Percentiles rank a stretch among this genome's conserved stretches.
These are phyloP conservation scores for Phytophthora ramorum DNA, from an alignment of 352 stramenopile species.

Conservation along the genomic window DNA sequence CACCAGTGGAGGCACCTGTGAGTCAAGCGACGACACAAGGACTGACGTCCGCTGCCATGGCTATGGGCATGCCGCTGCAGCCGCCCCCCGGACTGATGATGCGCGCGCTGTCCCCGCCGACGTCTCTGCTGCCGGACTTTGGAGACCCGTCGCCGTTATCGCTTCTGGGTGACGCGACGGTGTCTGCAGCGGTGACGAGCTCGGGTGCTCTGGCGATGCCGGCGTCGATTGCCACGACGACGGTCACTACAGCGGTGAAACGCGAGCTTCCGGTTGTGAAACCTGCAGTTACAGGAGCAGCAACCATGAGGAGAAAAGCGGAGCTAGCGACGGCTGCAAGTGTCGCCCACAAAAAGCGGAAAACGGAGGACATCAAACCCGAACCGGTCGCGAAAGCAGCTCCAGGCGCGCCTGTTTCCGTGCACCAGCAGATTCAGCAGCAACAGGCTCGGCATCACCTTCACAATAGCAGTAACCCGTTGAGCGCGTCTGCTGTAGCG, in stretches of 20 bases:
- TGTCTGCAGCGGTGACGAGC: conserved; percentile 8
- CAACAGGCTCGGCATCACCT: conserved; percentile 35
- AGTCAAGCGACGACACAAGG: conserved; percentile 26
- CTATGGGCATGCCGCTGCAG: conserved; percentile 60
- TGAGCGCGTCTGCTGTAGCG: conserved; percentile 27
- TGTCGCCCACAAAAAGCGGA: conserved; percentile 49
- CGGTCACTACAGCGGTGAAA: conserved; percentile 38
- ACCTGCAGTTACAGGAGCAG: conserved; percentile 19
- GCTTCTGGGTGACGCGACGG: conserved; percentile 34
- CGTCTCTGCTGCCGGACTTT: conserved; percentile 71
- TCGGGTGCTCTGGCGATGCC: conserved; percentile 20
- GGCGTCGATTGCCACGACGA: conserved; percentile 13
- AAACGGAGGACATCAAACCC: conserved; percentile 56
- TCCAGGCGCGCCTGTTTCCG: conserved; percentile 20
- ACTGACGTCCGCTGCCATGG: conserved; percentile 27
- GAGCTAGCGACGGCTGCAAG: conserved; percentile 26
- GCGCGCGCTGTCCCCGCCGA: conserved; percentile 75
- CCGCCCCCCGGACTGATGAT: conserved; percentile 73
- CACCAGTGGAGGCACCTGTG: conserved; percentile 44
- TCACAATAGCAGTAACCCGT: conserved; percentile 35
- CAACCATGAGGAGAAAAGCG: conserved; percentile 31
- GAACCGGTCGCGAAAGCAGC: conserved; percentile 29
- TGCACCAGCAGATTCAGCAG: conserved; percentile 33
- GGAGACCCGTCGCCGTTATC: conserved; percentile 51
- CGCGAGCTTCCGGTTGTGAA: conserved; percentile 36